Evolutionary conservation across 2,329 filamentous ascomycete genomes (phyloP), one percentile per base, ranked within the genome.

Genomic region (Trichophyton schoenleinii): DNA sequence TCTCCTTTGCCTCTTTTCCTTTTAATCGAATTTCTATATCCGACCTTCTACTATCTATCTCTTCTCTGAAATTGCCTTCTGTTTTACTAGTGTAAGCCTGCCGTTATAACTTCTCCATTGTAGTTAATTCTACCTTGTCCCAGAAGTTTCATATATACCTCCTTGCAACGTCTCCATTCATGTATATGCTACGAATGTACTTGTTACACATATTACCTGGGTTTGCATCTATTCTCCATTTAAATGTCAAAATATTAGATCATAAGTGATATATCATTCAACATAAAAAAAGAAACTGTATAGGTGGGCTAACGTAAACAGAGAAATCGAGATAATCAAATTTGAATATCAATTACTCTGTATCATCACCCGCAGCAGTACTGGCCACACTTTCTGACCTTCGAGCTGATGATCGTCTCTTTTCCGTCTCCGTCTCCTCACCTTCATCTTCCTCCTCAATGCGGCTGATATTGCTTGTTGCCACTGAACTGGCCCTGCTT

Each of bases 361-460:
- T 62, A 38, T 61, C 44, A 61, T 60, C 57, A 44, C 60, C 61
- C 15, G 48, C 57, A 38, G 60, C 60, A 15, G 63, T 62, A 22
- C 57, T 62, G 6, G 60, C 62, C 44, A 60, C 62, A n/a, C 59
- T 61, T 20, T 48, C 59, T 7, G 60, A 44, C n/a, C 57, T 59
- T 8, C 53, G 55, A 8, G 46, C 63, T 36, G 59, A 55, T 31
- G 38, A 46, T 44, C 18, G 49, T 13, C 31, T 31, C 49, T 48
- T 58, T 36, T 57, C 60, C 59, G 63, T 61, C 44, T 64, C 57
- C 5, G 64, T 66, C 57, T 63, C 61, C 22, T 65, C 63, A 5
- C 58, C 62, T 25, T 65, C 64, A 13, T 63, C 64, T 2, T 64
- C 64, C 5, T 61, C 62, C 13, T 60, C 62, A 18, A 55, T 60